Evolutionary conservation across 2,329 filamentous ascomycete species (phyloP).

Genomic region (Sphaceloma murrayae): DNA sequence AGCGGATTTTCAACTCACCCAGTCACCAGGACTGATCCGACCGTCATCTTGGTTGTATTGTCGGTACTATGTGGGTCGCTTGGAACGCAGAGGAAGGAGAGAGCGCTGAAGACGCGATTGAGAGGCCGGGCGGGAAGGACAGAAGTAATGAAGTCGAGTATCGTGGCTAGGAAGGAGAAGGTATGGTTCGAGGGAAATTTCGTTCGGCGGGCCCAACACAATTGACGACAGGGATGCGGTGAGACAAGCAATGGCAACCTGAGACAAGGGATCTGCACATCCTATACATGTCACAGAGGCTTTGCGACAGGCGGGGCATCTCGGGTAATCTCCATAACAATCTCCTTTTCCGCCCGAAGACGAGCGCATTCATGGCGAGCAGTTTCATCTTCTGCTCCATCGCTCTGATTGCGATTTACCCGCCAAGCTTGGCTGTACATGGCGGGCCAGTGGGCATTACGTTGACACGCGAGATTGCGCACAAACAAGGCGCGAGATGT

Average conservation of each 20-base stretch:
- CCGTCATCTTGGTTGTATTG: conserved; percentile 48
- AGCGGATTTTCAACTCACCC: conserved; percentile 52
- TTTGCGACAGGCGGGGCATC: conserved; percentile 3
- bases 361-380: not conserved
- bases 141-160: conserved; percentile 4
- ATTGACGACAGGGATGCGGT: conserved; percentile 8
- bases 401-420: conserved; percentile 1
- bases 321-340: conserved; percentile 3
- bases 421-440: not conserved
- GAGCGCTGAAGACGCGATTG: conserved; percentile 1
- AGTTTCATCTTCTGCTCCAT: conserved; percentile 2
- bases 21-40: conserved; percentile 82
- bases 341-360: conserved; percentile 11
- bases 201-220: conserved; percentile 10
- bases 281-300: conserved; percentile 14
- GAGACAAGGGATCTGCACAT: conserved; percentile 15
- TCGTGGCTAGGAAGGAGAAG: conserved; percentile 9
- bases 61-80: not conserved
- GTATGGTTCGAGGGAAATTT: conserved; percentile 13
- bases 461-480: conserved; percentile 3
- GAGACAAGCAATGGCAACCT: conserved; percentile 13
- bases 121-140: conserved; percentile 8
- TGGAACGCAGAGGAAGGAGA: not conserved
- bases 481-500: too few species aligned
- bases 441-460: not conserved